Base-by-base conservation (phyloP, 2,329 filamentous ascomycete genomes). In the Alternaria atra region DNA sequence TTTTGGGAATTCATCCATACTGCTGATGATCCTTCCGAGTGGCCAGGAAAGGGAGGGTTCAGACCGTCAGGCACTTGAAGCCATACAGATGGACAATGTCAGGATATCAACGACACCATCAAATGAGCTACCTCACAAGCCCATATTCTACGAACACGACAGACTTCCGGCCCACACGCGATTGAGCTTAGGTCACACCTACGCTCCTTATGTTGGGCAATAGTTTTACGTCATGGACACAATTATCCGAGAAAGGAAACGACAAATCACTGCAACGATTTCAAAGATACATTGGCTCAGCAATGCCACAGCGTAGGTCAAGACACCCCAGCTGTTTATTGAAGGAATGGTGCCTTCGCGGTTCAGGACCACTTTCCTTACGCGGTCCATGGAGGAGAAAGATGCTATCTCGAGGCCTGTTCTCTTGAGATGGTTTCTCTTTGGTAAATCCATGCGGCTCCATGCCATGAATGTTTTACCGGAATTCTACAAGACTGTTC, bases 1-100 rank as follows among this genome's bases (percentile, higher is more conserved):
- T 77, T 78, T 55, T 78, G 71, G 67, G 66, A 52, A 10, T 60
- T 77, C 47, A 63, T 75, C 56, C 67, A 64, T 40, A 60, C 67
- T 20, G 60, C 63, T 17, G 58, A 60, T 35, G 34, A 27, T n/a
- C 53, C 70, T 13, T 35, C 29, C 29, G 69, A 70, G 10, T 60
- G 46, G 58, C 58, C 58, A 9, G 39, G 27, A 2, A 47, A 47
- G 30, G 43, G 56, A 6, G 43, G 32, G 23, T 34, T 52, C 27
- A 40, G 39, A 23, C 57, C 57, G 32, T 46, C 52, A 15, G 30
- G 17, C 27, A 43, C 27, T 34, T 48, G 30, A 50, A 34, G 20
- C 23, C 30, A n/a, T 9, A 15, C 30, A 48, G 30, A 25, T 13
- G 13, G 23, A 35, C 32, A 50, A 35, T 17, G 46, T n/a, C 27